A percentile compares a stretch with the other conserved stretches of the same genome.
phyloP scores from a whole-genome alignment of 495 filamentous ascomycete species.

The Aspergillus cavernicola region DNA sequence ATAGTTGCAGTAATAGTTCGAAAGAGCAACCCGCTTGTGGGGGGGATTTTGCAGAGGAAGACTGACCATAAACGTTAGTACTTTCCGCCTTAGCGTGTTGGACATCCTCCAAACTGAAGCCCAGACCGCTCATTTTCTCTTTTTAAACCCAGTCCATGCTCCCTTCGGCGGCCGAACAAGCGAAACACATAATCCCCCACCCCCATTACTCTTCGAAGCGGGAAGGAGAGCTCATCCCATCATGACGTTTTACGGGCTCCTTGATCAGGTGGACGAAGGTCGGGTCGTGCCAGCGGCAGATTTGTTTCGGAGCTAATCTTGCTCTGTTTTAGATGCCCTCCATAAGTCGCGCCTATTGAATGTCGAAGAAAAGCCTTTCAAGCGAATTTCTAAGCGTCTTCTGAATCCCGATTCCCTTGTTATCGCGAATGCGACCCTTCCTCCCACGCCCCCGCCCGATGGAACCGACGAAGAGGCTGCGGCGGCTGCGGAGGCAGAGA shows the following conservation, averaged over 20 bases:
- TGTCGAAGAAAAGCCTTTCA: slow-evolving; percentile 91
- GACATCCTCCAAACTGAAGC: neutral
- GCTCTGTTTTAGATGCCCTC: slow-evolving; percentile 59
- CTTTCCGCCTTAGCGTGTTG: slow-evolving; percentile 22
- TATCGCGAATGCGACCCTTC: slow-evolving; percentile 49
- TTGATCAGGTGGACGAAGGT: slow-evolving; percentile 54
- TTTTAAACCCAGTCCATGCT: slow-evolving; percentile 12
- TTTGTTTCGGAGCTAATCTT: slow-evolving; percentile 17
- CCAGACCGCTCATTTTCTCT: slow-evolving; percentile 18
- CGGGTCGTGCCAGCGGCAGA: slow-evolving; percentile 13
- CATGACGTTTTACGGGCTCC: slow-evolving; percentile 47
- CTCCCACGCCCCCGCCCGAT: slow-evolving; percentile 70
- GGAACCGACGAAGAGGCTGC: slow-evolving; percentile 41
- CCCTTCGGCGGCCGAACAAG: slow-evolving; percentile 15
- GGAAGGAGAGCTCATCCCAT: slow-evolving; percentile 1
- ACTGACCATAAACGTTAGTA: too few species aligned
- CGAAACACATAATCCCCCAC: slow-evolving; percentile 5
- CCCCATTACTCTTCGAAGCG: neutral
- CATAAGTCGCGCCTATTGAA: slow-evolving; percentile 87
- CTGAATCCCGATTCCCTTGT: slow-evolving; percentile 60
- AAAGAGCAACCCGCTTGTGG: slow-evolving; percentile 1
- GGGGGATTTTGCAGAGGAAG: slow-evolving; percentile 1
- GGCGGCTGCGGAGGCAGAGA: slow-evolving; percentile 30
- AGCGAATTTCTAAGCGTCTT: slow-evolving; percentile 79
- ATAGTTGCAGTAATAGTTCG: slow-evolving; percentile 7